phyloP scores from a whole-genome alignment of 176 grass and related monocot genomes.

The Oryza brachyantha region DNA sequence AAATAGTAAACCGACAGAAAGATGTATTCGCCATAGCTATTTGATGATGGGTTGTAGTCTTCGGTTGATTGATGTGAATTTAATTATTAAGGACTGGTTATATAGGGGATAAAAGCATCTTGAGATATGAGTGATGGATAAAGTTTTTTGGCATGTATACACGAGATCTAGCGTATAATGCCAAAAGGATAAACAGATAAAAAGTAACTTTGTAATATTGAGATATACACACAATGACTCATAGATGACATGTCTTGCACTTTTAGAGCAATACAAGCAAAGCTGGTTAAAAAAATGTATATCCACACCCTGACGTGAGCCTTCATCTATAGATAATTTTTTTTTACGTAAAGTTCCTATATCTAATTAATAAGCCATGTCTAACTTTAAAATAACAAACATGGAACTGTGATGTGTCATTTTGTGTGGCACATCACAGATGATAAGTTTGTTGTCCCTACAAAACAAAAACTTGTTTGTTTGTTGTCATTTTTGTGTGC shows the following conservation, averaged over 20 bases:
- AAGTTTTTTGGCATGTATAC: neutral
- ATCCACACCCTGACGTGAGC: neutral
- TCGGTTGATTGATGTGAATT: too few relatives aligned
- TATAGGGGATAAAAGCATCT: neutral
- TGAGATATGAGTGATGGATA: neutral
- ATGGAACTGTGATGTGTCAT: neutral
- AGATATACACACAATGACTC: neutral
- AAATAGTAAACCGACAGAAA: too few relatives aligned
- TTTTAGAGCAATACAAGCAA: too few relatives aligned
- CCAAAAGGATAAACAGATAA: neutral
- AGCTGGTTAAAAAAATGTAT: neutral
- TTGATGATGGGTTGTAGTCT: too few relatives aligned
- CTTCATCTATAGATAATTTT: neutral
- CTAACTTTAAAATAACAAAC: too few relatives aligned
- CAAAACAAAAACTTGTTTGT: neutral
- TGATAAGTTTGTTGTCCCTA: neutral
- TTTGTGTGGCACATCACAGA: neutral
- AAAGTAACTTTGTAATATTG: neutral
- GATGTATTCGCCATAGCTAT: too few relatives aligned
- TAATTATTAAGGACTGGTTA: neutral
- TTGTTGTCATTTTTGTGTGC: neutral
- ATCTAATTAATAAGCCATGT: neutral
- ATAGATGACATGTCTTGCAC: neutral
- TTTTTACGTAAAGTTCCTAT: neutral
- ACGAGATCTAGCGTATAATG: neutral